phyloP scores from a whole-genome alignment of 495 filamentous ascomycete species.

The Amphirosellinia nigrospora region DNA sequence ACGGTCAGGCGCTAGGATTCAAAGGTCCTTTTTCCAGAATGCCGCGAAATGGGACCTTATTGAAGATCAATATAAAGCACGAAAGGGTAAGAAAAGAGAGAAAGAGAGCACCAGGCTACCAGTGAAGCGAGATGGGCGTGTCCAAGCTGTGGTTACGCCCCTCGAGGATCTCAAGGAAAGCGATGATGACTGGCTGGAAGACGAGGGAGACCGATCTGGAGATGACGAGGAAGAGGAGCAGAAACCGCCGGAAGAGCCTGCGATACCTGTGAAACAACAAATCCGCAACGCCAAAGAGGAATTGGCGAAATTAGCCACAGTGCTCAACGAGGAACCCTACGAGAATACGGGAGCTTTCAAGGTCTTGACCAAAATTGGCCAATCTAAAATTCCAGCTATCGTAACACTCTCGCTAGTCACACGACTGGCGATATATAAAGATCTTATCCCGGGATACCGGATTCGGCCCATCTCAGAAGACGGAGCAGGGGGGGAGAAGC shows the following conservation, averaged over 20 bases:
- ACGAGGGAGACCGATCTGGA: constrained; percentile 45
- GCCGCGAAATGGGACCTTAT: constrained; percentile 77
- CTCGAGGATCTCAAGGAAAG: constrained; percentile 55
- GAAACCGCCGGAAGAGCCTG: constrained; percentile 48
- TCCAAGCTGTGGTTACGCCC: constrained; percentile 62
- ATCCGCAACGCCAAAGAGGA: constrained; percentile 91
- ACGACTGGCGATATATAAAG: constrained; percentile 90
- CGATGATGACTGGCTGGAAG: constrained; percentile 61
- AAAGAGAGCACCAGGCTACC: constrained; percentile 78
- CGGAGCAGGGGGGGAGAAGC: constrained; percentile 72
- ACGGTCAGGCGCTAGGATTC: constrained; percentile 39
- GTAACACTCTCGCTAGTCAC: constrained; percentile 83
- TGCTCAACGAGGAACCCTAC: constrained; percentile 91
- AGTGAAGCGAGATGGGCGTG: constrained; percentile 75
- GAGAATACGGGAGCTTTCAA: constrained; percentile 82
- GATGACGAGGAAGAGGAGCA: constrained; percentile 49
- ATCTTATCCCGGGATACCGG: constrained; percentile 93
- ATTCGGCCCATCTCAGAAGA: constrained; percentile 84
- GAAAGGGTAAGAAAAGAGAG: constrained; percentile 71
- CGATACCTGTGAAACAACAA: constrained; percentile 74
- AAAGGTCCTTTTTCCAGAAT: constrained; percentile 54
- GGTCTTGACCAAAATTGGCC: constrained; percentile 74
- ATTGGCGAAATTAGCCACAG: constrained; percentile 77
- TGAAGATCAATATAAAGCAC: constrained; percentile 88
- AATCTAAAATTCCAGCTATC: constrained; percentile 71